Base-by-base conservation (phyloP, 202 grass and related monocot species). In the Hordeum pubiflorum region DNA sequence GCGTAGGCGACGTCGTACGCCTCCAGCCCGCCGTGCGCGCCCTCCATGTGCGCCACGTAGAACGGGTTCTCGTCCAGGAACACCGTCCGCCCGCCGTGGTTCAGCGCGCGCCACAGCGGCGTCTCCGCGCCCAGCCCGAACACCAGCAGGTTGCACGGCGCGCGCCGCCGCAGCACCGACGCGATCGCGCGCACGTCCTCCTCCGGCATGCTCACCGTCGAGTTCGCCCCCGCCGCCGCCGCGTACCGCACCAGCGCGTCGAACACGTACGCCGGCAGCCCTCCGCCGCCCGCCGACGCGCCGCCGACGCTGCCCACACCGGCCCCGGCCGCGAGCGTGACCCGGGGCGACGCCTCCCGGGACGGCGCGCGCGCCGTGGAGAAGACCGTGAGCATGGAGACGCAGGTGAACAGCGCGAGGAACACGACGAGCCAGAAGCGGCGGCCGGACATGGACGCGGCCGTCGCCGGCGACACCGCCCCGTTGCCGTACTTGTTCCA, bases 191-290 rank as follows among this genome's bases (percentile, higher is more conserved):
- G 86, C 77, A 93, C 86, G 77, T 95, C 93, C 10, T 64, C 31
- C 31, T 90, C 90, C 4, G 82, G 85, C 93, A 95, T 92, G 93
- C 89, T 89, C 64, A 29, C 31, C 12, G 90, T 80, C 71, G 87
- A 59, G 82, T 92, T 92, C 41, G 40, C 43, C 37, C 82, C 82
- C 13, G 80, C 83, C 33, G 79, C 70, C 39, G 83, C 88, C 27
- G 93, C 93, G 75, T 90, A 92, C n/a, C 92, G 93, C 64, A 95
- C 85, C 54, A 95, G 90, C 41, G 93, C 93, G 36, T 90, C 93
- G 67, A 92, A 86, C 29, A 92, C 86, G 34, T 88, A 43, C 3
- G 65, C 31, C 9, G 93, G 71, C 13, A 93, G 88, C n/a, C 3
- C 52, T 3, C 56, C 80, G 0, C 3, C 57, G 5, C 4, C 9